Evolutionary conservation across 129 eudicot genomes (phyloP), one percentile per base, ranked within the genome.

Genomic region (Rutidosis leptorrhynchoides): DNA sequence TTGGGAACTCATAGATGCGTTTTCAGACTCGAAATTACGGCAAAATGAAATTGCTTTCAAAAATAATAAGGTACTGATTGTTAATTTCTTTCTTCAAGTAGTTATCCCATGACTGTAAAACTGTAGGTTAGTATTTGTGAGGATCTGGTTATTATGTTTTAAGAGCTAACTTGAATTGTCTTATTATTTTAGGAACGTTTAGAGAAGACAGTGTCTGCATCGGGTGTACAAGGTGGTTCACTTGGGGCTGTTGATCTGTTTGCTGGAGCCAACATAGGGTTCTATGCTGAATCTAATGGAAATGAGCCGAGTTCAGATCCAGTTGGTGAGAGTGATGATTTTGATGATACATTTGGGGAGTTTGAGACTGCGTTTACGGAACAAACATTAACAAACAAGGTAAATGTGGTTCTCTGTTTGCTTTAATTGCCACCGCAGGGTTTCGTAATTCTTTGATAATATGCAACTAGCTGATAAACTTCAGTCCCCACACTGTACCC

Each of bases 1-100:
- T 29, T 90, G 97, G 97, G 95, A 90, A 62, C 87, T 87, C 54
- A 66, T 74, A 58, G 90, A 80, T 70, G 93, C 97, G 2, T 67
- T 46, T 56, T 72, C 88, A 12, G 85, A 77, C 7, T 51, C 66
- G 3, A 78, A 65, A 52, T 16, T 67, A 37, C 62, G 45, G 48
- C 56, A 52, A 24, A 61, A 65, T 60, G 65, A 64, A 61, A 80
- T 11, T 11, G 16, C 11, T 40, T 12, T 62, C 49, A 78, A 75
- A 68, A 69, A 80, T 43, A 74, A 83, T 46, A 81, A 75, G 79
- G 94, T 86, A 72, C 76, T 54, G 21, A 42, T 69, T 17, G n/a
- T 64, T 62, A 21, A 26, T 19, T 3, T 17, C n/a, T 64, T 30
- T n/a, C 19, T 69, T 69, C 43, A 3, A 55, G 56, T 56, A 7